These are phyloP conservation scores for Fusarium sp. DNA, from an alignment of 2,329 filamentous ascomycete species.

Conservation along the genomic window DNA sequence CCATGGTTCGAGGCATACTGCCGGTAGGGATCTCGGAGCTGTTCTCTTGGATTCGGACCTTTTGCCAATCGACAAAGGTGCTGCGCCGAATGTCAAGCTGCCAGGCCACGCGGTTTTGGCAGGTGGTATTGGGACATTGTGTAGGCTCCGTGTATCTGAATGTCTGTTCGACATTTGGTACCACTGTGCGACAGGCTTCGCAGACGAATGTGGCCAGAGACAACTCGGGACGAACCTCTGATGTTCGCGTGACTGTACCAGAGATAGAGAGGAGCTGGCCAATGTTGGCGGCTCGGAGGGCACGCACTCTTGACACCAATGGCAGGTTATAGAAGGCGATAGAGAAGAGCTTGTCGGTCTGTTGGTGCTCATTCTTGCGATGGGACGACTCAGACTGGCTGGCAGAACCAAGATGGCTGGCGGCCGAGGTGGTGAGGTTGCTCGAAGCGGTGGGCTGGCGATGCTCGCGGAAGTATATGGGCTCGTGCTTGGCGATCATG, in stretches of 20 bases:
- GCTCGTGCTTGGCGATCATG: slow-evolving; percentile 93
- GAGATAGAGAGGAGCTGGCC: slow-evolving; percentile 95
- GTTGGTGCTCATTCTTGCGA: slow-evolving; percentile 90
- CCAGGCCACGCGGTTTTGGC: slow-evolving; percentile 93
- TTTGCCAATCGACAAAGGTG: slow-evolving; percentile 99
- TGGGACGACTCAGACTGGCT: slow-evolving; percentile 75
- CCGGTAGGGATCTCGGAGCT: slow-evolving; percentile 98
- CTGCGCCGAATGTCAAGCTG: slow-evolving; percentile 96
- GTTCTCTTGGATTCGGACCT: slow-evolving; percentile 97
- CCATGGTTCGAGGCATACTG: slow-evolving; percentile 98
- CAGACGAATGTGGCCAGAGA: slow-evolving; percentile 93
- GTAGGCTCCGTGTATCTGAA: slow-evolving; percentile 98
- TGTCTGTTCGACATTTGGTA: slow-evolving; percentile 94
- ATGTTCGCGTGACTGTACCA: slow-evolving; percentile 95
- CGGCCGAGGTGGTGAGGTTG: slow-evolving; percentile 75
- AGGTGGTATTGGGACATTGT: slow-evolving; percentile 89
- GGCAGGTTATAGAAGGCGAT: slow-evolving; percentile 95
- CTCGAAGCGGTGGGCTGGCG: slow-evolving; percentile 84
- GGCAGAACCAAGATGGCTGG: slow-evolving; percentile 70
- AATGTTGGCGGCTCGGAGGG: slow-evolving; percentile 89
- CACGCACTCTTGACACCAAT: slow-evolving; percentile 85
- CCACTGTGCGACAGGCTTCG: slow-evolving; percentile 84
- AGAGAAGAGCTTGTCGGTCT: slow-evolving; percentile 96
- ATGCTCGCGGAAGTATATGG: slow-evolving; percentile 93
- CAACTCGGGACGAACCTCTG: slow-evolving; percentile 94